Evolutionary conservation across 768 basidiomycete species (phyloP), one percentile per base, ranked within the genome.

Genomic region (Neoboletus subvelutipes): DNA sequence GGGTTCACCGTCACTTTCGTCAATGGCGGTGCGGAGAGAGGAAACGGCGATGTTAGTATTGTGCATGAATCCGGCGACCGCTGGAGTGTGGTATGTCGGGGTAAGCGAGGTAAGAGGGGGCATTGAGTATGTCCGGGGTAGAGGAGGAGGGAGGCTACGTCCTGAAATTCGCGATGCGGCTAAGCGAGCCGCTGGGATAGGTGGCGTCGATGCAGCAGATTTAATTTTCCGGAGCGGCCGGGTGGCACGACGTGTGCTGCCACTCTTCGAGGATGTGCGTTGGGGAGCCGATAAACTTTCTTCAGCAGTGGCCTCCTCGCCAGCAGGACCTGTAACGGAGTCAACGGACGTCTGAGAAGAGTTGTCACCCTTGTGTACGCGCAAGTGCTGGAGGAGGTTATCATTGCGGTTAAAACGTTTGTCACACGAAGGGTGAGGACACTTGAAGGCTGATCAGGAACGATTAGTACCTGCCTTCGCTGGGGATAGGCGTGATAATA

Each of bases 371-470:
- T 80, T 79, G 72, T 90, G 88, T 18, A 90, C 85, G 64, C 86
- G 84, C 68, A 87, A 73, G 64, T 92, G 90, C 71, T 92, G 90
- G 46, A 87, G 78, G 34, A 92, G 80, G 69, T 92, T 92, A 67
- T 92, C 90, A 61, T 87, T 86, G 58, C 90, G 79, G 57, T 88
- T 89, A 69, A 92, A 92, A 62, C 77, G 78, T 68, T 89, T 89
- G 67, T 81, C 82, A 73, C 90, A 92, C 31, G 76, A 68, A 4
- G 83, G 78, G 65, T 81, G 80, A 28, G 85, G 80, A 71, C 90
- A 92, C 64, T 84, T 79, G 75, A 86, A 88, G 10, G 90, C 90
- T 92, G 57, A 69, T 71, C 67, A 60, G 63, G 52, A 42, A 67
- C 56, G 56, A 67, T 68, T 48, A 69, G 58, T 41, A 52, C 56